Evolutionary conservation across 169 alveolate species (phyloP), one percentile per base, ranked within the genome.

Genomic region (Amoebophrya sp.): DNA sequence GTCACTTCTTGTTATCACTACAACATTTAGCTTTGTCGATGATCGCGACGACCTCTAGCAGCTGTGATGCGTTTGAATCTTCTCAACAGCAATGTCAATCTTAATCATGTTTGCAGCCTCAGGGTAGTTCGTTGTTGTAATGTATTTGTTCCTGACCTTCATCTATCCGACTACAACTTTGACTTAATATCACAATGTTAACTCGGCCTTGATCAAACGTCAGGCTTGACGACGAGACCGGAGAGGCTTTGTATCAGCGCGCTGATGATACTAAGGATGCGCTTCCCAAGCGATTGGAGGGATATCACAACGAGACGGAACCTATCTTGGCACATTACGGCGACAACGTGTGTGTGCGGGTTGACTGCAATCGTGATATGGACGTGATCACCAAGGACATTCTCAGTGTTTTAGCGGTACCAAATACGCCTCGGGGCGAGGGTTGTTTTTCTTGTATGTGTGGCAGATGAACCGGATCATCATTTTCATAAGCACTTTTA

Each of bases 191-290:
- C n/a, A n/a, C n/a, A n/a, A n/a, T n/a, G n/a, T n/a, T n/a, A n/a
- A n/a, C n/a, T n/a, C n/a, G n/a, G n/a, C n/a, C n/a, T n/a, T n/a
- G n/a, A n/a, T n/a, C n/a, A n/a, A n/a, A 47, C 2, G 26, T 10
- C 83, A 65, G 83, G 83, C 78, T 65, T 47, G 94, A 92, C 38
- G 94, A 92, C 83, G n/a, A 54, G 39, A 92, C 94, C 54, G 94
- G 94, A 0, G 94, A 92, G 77, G 53, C 91, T n/a, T 89, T 92
- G 65, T 90, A 90, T 53, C 94, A 92, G 94, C 92, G 94, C 34
- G 89, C 94, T 26, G 94, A 92, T 41, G 94, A 92, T 92, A 92
- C 94, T 6, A 92, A 92, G n/a, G 94, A 92, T 65, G 94, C 94
- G 29, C 41, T 92, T 77, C 90, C 90, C 89, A 92, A 89, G 65